phyloP scores from a whole-genome alignment of 495 filamentous ascomycete species.

The Rhypophila decipiens region DNA sequence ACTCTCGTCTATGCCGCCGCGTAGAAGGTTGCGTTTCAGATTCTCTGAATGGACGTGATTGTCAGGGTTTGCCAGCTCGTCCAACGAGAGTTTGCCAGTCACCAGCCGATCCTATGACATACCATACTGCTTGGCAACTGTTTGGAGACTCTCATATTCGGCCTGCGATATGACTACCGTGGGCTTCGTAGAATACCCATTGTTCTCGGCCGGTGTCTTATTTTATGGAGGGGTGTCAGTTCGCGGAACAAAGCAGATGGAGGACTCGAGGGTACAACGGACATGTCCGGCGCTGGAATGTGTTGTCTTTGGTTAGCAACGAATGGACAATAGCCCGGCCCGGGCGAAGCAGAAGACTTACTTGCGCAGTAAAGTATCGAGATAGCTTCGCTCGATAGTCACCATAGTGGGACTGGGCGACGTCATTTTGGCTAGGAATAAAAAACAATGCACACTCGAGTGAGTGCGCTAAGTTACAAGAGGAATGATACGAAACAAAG shows the following conservation, averaged over 20 bases:
- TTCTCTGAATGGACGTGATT: slow-evolving; percentile 39
- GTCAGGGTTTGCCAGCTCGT: neutral
- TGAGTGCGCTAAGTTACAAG: neutral
- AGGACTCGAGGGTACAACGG: neutral
- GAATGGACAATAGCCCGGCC: too few species aligned
- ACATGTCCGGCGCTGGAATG: too few species aligned
- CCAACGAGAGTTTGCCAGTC: neutral
- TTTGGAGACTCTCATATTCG: slow-evolving; percentile 28
- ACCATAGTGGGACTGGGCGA: slow-evolving; percentile 28
- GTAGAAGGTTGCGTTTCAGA: slow-evolving; percentile 55
- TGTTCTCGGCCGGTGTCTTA: neutral
- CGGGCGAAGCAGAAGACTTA: slow-evolving; percentile 19
- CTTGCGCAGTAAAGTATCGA: slow-evolving; percentile 48
- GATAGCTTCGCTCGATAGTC: slow-evolving; percentile 47
- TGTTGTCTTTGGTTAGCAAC: too few species aligned
- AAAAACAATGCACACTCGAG: neutral
- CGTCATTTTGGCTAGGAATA: too few species aligned
- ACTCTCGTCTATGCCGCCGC: slow-evolving; percentile 55
- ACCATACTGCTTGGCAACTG: slow-evolving; percentile 30
- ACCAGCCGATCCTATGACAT: slow-evolving; percentile 1
- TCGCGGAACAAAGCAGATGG: slow-evolving; percentile 3
- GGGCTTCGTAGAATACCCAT: slow-evolving; percentile 1
- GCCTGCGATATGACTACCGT: slow-evolving; percentile 20
- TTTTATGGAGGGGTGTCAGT: neutral
- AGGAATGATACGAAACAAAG: slow-evolving; percentile 2